These are phyloP conservation scores for Ganoderma lingzhi DNA, from an alignment of 1,284 basidiomycete genomes.

Conservation along the genomic window DNA sequence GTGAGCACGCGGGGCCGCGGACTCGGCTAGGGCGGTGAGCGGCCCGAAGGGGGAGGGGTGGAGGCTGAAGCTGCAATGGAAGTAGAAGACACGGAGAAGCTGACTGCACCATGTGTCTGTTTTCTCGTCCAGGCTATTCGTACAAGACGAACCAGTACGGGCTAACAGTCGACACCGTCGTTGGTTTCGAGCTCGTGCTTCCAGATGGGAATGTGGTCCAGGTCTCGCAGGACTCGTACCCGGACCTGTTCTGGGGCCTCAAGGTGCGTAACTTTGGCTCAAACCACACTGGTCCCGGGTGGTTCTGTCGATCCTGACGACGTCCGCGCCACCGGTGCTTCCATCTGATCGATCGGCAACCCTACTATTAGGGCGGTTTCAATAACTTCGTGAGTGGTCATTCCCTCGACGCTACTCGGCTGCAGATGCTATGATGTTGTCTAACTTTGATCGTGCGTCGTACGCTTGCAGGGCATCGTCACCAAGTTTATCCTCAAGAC, in stretches of 20 bases:
- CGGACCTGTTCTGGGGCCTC: slow-evolving; percentile 51
- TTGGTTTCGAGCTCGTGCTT: slow-evolving; percentile 48
- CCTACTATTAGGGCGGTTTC: slow-evolving; percentile 54
- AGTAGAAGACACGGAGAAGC: not conserved
- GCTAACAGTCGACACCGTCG: slow-evolving; percentile 53
- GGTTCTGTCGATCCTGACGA: slow-evolving; percentile 4
- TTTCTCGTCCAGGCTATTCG: slow-evolving; percentile 47
- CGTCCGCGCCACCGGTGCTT: slow-evolving; percentile 7
- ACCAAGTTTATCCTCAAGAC: slow-evolving; percentile 64
- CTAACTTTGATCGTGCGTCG: not conserved
- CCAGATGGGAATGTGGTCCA: slow-evolving; percentile 47
- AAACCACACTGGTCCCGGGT: not conserved
- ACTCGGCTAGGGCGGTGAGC: not conserved
- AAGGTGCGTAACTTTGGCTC: slow-evolving; percentile 41
- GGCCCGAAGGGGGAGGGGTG: not conserved
- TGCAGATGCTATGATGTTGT: not conserved
- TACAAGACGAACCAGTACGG: slow-evolving; percentile 51
- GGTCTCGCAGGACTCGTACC: slow-evolving; percentile 36
- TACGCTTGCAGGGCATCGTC: slow-evolving; percentile 59
- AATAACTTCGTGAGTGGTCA: slow-evolving; percentile 63
- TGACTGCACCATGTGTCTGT: slow-evolving; percentile 1
- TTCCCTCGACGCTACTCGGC: not conserved
- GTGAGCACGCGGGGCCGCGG: not conserved
- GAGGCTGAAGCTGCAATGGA: not conserved
- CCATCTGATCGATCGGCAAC: not conserved